These are phyloP conservation scores for Teunomyces cretensis DNA, from an alignment of 805 yeast genomes.

Conservation along the genomic window DNA sequence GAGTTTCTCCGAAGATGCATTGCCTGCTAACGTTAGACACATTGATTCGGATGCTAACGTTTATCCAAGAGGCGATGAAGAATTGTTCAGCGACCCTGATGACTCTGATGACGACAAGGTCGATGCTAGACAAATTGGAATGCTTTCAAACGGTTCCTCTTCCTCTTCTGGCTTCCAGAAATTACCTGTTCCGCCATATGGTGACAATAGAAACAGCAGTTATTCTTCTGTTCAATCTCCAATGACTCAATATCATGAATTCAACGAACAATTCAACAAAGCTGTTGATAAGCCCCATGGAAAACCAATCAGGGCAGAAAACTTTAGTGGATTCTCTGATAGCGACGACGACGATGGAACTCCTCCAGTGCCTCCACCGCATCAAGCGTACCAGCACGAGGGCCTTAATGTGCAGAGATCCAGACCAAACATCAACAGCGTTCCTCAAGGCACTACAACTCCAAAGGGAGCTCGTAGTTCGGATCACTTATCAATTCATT, in stretches of 20 bases:
- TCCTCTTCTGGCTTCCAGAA: conserved; percentile 7
- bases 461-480: conserved; percentile 10
- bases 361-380: conserved; percentile 24
- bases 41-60: conserved; percentile 24
- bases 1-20: conserved; percentile 31
- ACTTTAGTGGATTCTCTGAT: conserved; percentile 13
- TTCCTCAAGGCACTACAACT: conserved; percentile 18
- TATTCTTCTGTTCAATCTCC: conserved; percentile 43
- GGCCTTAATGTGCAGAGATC: neutral
- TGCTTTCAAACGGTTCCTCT: conserved; percentile 4
- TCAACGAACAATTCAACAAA: conserved; percentile 37
- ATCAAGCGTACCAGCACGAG: conserved; percentile 1
- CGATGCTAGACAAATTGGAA: conserved; percentile 22
- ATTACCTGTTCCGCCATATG: conserved; percentile 25
- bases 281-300: conserved; percentile 15
- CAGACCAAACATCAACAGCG: conserved; percentile 11
- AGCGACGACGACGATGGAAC: conserved; percentile 13
- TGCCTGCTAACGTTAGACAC: conserved; percentile 32
- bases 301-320: conserved; percentile 3
- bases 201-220: conserved; percentile 29
- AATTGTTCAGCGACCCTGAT: conserved; percentile 35
- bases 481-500: conserved; percentile 23
- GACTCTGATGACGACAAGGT: conserved; percentile 18
- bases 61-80: conserved; percentile 39
- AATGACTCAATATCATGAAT: conserved; percentile 42